Percentiles rank a stretch among this genome's conserved stretches.
phyloP scores from a whole-genome alignment of 257 asterid genomes.

The Verbena officinalis region DNA sequence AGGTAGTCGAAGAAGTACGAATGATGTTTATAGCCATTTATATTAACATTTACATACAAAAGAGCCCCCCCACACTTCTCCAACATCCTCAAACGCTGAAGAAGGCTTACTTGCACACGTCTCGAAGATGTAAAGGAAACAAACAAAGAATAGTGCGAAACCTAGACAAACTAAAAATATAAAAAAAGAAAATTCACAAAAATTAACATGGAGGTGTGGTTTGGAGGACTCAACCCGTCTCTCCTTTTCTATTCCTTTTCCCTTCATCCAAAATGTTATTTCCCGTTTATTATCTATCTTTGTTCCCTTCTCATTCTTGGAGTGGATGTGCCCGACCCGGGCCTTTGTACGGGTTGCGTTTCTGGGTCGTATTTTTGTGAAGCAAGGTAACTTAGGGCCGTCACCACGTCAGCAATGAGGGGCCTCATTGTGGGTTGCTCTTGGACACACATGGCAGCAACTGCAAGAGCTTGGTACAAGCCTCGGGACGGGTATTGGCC shows the following conservation, averaged over 20 bases:
- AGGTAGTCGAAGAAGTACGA: neutral
- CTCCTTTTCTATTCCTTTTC: neutral
- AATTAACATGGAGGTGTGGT: slow-evolving; percentile 18
- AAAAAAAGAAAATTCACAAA: neutral
- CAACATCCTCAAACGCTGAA: neutral
- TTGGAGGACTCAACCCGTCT: neutral
- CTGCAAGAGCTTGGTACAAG: slow-evolving; percentile 58
- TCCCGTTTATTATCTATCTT: neutral
- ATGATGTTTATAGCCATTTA: slow-evolving; percentile 24
- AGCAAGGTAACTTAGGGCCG: slow-evolving; percentile 65
- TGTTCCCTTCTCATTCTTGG: slow-evolving; percentile 53
- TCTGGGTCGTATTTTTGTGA: slow-evolving; percentile 55
- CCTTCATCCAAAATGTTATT: neutral
- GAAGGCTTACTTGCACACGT: neutral
- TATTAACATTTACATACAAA: slow-evolving; percentile 24
- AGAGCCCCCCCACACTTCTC: neutral
- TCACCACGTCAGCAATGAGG: slow-evolving; percentile 69
- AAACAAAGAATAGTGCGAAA: slow-evolving; percentile 1
- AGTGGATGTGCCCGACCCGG: slow-evolving; percentile 49
- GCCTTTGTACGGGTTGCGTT: slow-evolving; percentile 48
- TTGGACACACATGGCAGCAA: slow-evolving; percentile 67
- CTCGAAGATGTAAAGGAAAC: neutral
- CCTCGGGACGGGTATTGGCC: slow-evolving; percentile 58
- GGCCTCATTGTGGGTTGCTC: slow-evolving; percentile 71
- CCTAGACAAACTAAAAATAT: neutral